Percentiles rank a stretch among this genome's conserved stretches.
Conservation (phyloP, 1,284 basidiomycete species). For the Pseudozyma thailandica region DNA sequence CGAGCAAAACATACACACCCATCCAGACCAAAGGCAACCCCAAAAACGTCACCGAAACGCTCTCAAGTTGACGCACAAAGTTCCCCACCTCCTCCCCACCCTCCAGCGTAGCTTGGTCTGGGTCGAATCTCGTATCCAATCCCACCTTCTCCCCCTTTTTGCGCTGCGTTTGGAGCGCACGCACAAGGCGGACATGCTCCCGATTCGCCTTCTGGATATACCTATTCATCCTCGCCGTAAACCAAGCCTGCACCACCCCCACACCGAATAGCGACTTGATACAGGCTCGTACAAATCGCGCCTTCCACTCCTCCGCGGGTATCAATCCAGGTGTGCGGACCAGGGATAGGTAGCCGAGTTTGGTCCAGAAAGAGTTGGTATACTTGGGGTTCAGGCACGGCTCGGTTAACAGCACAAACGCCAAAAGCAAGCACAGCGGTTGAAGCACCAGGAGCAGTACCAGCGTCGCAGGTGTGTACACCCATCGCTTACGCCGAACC, state of each 20-base stretch:
- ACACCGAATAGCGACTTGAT: constrained; percentile 19
- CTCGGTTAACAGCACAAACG: constrained; percentile 32
- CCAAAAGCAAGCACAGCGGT: constrained; percentile 4
- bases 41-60: constrained; percentile 9
- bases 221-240: constrained; percentile 14
- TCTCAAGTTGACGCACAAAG: constrained; percentile 32
- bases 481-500: constrained; percentile 4
- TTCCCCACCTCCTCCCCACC: constrained; percentile 1
- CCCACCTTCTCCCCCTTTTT: background rate
- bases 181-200: background rate
- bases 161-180: constrained; percentile 1
- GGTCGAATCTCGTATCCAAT: background rate
- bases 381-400: constrained; percentile 30
- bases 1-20: background rate
- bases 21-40: constrained; percentile 5
- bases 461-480: constrained; percentile 2
- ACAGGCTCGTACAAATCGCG: constrained; percentile 12
- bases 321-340: background rate
- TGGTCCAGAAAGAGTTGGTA: constrained; percentile 1
- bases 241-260: constrained; percentile 36
- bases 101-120: background rate
- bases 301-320: constrained; percentile 2
- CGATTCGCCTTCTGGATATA: constrained; percentile 9
- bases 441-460: constrained; percentile 17
- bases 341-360: constrained; percentile 18